phyloP scores from a whole-genome alignment of 306 rosid species.

The Fragaria nilgerrensis region DNA sequence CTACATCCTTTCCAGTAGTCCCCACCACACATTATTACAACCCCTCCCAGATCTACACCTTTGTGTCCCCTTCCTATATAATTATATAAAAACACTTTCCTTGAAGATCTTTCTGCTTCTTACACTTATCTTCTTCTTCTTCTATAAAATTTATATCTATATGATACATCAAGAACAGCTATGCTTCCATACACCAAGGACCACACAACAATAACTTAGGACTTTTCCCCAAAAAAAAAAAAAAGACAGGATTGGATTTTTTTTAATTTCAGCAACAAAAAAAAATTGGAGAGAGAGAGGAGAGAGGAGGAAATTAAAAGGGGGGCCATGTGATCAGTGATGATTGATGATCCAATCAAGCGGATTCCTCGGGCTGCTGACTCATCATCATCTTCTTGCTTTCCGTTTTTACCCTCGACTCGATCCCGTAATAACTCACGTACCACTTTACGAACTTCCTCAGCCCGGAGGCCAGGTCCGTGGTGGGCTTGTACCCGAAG shows the following conservation, averaged over 20 bases:
- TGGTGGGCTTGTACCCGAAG: constrained; percentile 67
- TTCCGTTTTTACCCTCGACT: constrained; percentile 61
- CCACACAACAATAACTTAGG: constrained; percentile 24
- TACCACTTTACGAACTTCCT: constrained; percentile 92
- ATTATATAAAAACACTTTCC: constrained; percentile 21
- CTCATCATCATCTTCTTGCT: background rate
- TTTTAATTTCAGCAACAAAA: constrained; percentile 6
- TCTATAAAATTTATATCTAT: constrained; percentile 45
- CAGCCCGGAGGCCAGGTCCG: constrained; percentile 71
- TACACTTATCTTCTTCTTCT: constrained; percentile 10
- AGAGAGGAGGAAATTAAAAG: background rate
- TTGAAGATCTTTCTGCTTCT: constrained; percentile 11
- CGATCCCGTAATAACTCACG: constrained; percentile 72
- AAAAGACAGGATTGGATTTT: background rate
- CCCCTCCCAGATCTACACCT: constrained; percentile 38
- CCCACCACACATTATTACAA: constrained; percentile 69
- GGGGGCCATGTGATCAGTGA: constrained; percentile 26
- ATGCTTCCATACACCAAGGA: constrained; percentile 34
- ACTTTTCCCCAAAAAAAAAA: background rate
- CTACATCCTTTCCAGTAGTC: constrained; percentile 54
- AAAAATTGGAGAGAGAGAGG: background rate
- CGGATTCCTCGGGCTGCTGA: constrained; percentile 54
- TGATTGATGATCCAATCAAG: constrained; percentile 36
- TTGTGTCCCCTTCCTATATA: constrained; percentile 5
- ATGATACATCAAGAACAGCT: constrained; percentile 43